These are phyloP conservation scores for Fusarium sp. DNA, from an alignment of 2,329 filamentous ascomycete species.

Conservation along the genomic window DNA sequence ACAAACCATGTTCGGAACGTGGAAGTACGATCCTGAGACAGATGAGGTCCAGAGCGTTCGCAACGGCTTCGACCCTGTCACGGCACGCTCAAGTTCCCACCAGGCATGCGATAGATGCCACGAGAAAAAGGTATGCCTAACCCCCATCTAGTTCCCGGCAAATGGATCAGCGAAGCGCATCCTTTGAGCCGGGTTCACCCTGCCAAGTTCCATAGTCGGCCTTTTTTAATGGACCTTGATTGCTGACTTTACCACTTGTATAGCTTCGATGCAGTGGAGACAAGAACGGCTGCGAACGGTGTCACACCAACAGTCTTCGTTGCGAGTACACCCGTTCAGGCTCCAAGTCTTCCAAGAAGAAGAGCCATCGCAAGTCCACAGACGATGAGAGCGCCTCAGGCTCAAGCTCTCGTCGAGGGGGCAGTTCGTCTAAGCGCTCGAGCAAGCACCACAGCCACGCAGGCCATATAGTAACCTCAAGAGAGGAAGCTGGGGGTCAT, in stretches of 20 bases:
- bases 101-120: slow-evolving; percentile 55
- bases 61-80: slow-evolving; percentile 51
- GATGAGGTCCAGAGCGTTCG: slow-evolving; percentile 53
- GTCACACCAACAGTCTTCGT: slow-evolving; percentile 44
- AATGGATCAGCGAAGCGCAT: not conserved
- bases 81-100: slow-evolving; percentile 53
- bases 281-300: slow-evolving; percentile 53
- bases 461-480: slow-evolving; percentile 26
- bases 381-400: slow-evolving; percentile 37
- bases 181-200: not conserved
- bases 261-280: slow-evolving; percentile 54
- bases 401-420: slow-evolving; percentile 34
- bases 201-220: slow-evolving; percentile 10
- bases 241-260: slow-evolving; percentile 15
- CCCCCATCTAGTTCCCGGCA: not conserved
- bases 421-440: slow-evolving; percentile 39
- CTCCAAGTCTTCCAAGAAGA: slow-evolving; percentile 49
- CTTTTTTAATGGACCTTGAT: not conserved
- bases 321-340: slow-evolving; percentile 53
- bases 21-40: slow-evolving; percentile 54
- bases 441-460: slow-evolving; percentile 36
- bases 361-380: slow-evolving; percentile 38
- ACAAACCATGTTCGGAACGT: slow-evolving; percentile 52
- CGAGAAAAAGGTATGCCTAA: slow-evolving; percentile 52
- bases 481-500: slow-evolving; percentile 38